Evolutionary conservation across 225 moss, liverwort and hornwort genomes (phyloP), one percentile per base, ranked within the genome.

Genomic region (Bryoerythrophyllum caledonicum): DNA sequence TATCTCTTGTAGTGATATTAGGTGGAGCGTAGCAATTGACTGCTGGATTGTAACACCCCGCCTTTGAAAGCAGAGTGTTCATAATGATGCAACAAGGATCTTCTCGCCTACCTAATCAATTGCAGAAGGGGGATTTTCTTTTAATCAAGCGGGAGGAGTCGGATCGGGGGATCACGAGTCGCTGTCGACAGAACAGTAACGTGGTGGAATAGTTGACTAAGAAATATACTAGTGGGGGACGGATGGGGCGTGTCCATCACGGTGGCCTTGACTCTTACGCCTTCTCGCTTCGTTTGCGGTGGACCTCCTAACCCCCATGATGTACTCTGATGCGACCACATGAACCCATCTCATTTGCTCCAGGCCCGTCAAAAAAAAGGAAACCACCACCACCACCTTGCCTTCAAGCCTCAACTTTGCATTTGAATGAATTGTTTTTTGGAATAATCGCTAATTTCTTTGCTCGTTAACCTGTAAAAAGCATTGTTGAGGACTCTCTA

Each of bases 201-300:
- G 74, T 84, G 80, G 80, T 60, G 80, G 80, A 77, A 66, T 71
- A 49, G 84, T 84, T 84, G 84, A 84, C 84, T 81, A 66, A 16
- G 73, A 80, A 72, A 67, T 71, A 67, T 71, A 21, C 35, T n/a
- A 25, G 63, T 1, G 68, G 59, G 64, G 76, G 80, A 77, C 65
- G 35, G 84, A 80, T 84, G 80, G 30, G 15, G 65, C 0, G 37
- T 7, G 46, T 52, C 84, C 80, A 84, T 84, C 80, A 77, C 19
- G 46, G 77, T 28, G 64, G 70, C 60, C 84, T 84, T 84, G 77
- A 80, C 84, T 71, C 27, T 55, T 65, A 80, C 70, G 70, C 73
- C 68, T 80, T 10, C 70, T 57, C 15, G 48, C 49, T 68, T 57
- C n/a, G 30, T 68, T 73, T 10, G 64, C 62, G 8, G 5, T 67